Base-by-base conservation (phyloP, 495 filamentous ascomycete genomes). In the Daldinia concentrica region DNA sequence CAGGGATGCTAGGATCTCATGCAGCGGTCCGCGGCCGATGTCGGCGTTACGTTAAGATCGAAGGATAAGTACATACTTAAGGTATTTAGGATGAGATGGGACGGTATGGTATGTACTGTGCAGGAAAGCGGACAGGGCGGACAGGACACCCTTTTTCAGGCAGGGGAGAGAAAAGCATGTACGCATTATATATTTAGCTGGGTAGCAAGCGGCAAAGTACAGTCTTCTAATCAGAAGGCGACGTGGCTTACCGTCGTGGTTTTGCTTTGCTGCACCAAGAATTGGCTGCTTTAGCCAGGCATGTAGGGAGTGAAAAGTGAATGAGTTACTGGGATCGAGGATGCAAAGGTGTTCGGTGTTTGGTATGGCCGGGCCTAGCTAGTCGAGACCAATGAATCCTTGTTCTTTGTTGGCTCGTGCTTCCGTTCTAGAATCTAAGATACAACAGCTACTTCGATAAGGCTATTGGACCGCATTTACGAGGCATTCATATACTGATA, bases 161-260 rank as follows among this genome's bases (percentile, higher is more conserved):
- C n/a, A 56, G n/a, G n/a, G 29, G 1, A 36, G 29, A 29, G 8
- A 9, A 34, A 34, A 56, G 17, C 17, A 51, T 6, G 22, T 50
- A 32, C 19, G 15, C 26, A 41, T 19, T 19, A 48, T 48, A 19
- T 60, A 64, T 27, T 6, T 57, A 27, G 50, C 36, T 34, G 36
- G 14, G n/a, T 30, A 58, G 19, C 64, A 19, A 26, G 43, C 64
- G 58, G 64, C 45, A 67, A 54, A 61, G 57, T 55, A 56, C 55
- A 66, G 55, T 30, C 50, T 66, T 58, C 32, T 36, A 66, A 66
- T 59, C 34, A 39, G n/a, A 32, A 30, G 24, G 37, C 65, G 50
- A 68, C 65, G 65, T 68, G 65, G 65, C 65, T 62, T 56, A 37
- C 58, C 65, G 65, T 57, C 36, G 48, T 68, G 56, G 32, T 8